Evolutionary conservation across 768 basidiomycete species (phyloP), one percentile per base, ranked within the genome.

Genomic region (Neoboletus magnificus): DNA sequence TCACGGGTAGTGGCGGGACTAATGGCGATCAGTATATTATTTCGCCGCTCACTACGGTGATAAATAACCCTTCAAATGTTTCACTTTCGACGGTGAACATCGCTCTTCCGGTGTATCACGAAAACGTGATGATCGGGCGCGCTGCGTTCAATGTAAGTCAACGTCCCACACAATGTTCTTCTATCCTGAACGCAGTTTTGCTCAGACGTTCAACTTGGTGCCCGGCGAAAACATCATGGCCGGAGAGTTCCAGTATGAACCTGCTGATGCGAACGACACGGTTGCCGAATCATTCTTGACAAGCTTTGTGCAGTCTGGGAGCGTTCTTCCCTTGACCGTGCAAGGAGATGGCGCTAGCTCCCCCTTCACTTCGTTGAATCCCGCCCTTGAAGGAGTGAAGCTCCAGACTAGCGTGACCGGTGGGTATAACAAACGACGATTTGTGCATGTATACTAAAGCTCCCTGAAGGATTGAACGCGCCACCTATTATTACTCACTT

Each of bases 61-160:
- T 89, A 44, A 66, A 83, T 23, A 89, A 89, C 57, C 87, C 86
- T 8, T 87, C 86, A 6, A 86, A 87, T 61, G 67, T 89, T 33
- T 83, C 84, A 5, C 73, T 90, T 32, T 67, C 77, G 51, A 87
- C 86, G 11, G 76, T 78, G 52, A 75, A 78, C 44, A 73, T 87
- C 23, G 71, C 82, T 6, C 76, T 91, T 36, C 80, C 83, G 0
- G 85, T 84, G 5, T 69, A 78, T 50, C 87, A 79, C 65, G 67
- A 84, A 41, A 78, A 79, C 16, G 76, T 80, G 23, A 71, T 72
- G 64, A 76, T 90, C 40, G 86, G 87, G 13, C 78, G 78, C 16
- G 83, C 85, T 0, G 81, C 73, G 11, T 83, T 87, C 37, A 65
- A 76, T 56, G 85, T 87, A 63, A 66, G 82, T 64, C 39, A 8